phyloP scores from a whole-genome alignment of 106 monocot genomes.

The Phalaenopsis aphrodite region DNA sequence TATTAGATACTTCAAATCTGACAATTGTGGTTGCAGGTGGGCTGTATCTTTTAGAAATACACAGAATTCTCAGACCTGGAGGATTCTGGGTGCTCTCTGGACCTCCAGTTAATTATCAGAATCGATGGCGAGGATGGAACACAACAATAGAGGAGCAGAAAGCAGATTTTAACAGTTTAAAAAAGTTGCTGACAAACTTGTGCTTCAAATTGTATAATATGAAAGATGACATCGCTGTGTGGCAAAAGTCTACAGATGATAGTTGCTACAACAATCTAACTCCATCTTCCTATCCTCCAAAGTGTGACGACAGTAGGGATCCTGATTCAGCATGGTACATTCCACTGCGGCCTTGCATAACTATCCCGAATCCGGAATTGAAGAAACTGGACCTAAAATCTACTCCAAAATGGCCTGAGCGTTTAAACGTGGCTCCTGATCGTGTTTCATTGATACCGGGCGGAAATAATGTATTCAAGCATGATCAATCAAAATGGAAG shows the following conservation, averaged over 20 bases:
- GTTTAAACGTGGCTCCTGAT: constrained; percentile 46
- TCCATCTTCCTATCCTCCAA: constrained; percentile 44
- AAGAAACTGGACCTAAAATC: constrained; percentile 54
- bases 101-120: constrained; percentile 74
- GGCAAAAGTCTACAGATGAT: constrained; percentile 61
- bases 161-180: constrained; percentile 58
- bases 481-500: constrained; percentile 71
- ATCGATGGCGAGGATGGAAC: constrained; percentile 85
- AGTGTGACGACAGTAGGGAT: constrained; percentile 78
- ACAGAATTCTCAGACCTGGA: constrained; percentile 71
- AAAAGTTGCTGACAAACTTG: constrained; percentile 67
- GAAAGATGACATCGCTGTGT: constrained; percentile 78
- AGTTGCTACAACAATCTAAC: constrained; percentile 52
- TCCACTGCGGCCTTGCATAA: constrained; percentile 58
- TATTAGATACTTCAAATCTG: background rate
- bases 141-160: constrained; percentile 72
- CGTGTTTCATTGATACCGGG: constrained; percentile 53
- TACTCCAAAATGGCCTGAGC: constrained; percentile 67
- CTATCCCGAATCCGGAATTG: constrained; percentile 27
- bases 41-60: constrained; percentile 67
- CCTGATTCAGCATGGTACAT: constrained; percentile 73
- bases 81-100: constrained; percentile 92
- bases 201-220: constrained; percentile 77
- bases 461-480: constrained; percentile 54
- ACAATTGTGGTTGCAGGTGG: constrained; percentile 39